A percentile compares a stretch with the other conserved stretches of the same genome.
Evolutionary conservation across 495 filamentous ascomycete genomes (phyloP).

Genomic region (Podospora australis): DNA sequence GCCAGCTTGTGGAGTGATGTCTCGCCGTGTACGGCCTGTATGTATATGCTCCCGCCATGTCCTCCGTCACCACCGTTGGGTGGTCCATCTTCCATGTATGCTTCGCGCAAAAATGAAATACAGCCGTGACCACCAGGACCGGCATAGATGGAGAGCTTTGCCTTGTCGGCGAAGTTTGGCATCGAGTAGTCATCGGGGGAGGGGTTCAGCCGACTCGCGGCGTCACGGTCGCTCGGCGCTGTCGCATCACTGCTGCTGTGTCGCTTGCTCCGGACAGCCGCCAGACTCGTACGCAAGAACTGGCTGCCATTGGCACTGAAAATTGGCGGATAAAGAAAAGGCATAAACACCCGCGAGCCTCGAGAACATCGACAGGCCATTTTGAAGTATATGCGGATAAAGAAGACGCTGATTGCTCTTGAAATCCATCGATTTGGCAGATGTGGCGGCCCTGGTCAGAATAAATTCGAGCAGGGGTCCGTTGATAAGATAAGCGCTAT

Average conservation of each 20-base stretch:
- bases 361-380: constrained; percentile 44
- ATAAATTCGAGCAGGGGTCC: constrained; percentile 11
- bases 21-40: constrained; percentile 85
- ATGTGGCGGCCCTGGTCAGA: neutral
- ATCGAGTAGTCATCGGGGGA: constrained; percentile 72
- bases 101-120: constrained; percentile 86
- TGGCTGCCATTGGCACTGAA: constrained; percentile 29
- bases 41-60: constrained; percentile 83
- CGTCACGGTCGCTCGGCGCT: constrained; percentile 4
- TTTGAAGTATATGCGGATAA: constrained; percentile 9
- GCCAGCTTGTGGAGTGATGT: constrained; percentile 90
- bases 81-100: constrained; percentile 79
- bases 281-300: constrained; percentile 20
- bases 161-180: constrained; percentile 81
- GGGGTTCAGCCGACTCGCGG: constrained; percentile 62
- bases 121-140: constrained; percentile 86
- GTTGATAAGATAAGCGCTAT: constrained; percentile 19
- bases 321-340: constrained; percentile 61
- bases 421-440: too few species aligned
- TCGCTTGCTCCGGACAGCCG: constrained; percentile 14
- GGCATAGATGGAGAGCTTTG: constrained; percentile 64
- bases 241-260: constrained; percentile 20
- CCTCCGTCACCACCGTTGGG: constrained; percentile 96
- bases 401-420: neutral
- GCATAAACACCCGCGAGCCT: constrained; percentile 45